These are phyloP conservation scores for Bipolaris cookei DNA, from an alignment of 2,329 filamentous ascomycete species.

Conservation along the genomic window DNA sequence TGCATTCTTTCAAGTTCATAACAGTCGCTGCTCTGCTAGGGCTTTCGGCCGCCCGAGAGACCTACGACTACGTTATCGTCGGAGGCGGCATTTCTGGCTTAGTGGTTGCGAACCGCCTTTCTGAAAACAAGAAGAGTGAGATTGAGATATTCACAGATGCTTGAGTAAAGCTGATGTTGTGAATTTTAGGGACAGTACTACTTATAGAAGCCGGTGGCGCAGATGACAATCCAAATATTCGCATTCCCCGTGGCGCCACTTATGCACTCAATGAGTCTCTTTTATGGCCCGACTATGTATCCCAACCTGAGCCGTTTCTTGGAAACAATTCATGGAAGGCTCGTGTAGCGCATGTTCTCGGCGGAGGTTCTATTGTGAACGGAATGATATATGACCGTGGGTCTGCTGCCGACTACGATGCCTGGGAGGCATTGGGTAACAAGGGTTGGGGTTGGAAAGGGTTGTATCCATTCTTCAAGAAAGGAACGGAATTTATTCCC, in stretches of 20 bases:
- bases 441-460: constrained; percentile 64
- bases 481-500: constrained; percentile 34
- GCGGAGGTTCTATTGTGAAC: constrained; percentile 39
- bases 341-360: constrained; percentile 29
- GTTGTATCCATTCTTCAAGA: constrained; percentile 44
- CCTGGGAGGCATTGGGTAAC: constrained; percentile 66
- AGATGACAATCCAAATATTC: constrained; percentile 32
- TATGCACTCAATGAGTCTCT: constrained; percentile 30
- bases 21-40: constrained; percentile 21
- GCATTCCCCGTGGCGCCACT: constrained; percentile 32
- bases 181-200: constrained; percentile 29
- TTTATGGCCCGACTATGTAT: constrained; percentile 26
- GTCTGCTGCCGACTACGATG: constrained; percentile 53
- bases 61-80: constrained; percentile 38
- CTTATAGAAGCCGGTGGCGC: constrained; percentile 37
- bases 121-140: constrained; percentile 22
- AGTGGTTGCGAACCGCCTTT: constrained; percentile 34
- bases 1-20: too few relatives aligned
- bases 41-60: constrained; percentile 13
- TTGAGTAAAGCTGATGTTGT: background rate
- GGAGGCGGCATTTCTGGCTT: constrained; percentile 38
- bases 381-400: constrained; percentile 50
- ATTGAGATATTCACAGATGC: background rate
- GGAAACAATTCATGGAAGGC: constrained; percentile 24
- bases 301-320: constrained; percentile 29